phyloP scores from a whole-genome alignment of 768 basidiomycete species.

The Xerocomellus intermedius region DNA sequence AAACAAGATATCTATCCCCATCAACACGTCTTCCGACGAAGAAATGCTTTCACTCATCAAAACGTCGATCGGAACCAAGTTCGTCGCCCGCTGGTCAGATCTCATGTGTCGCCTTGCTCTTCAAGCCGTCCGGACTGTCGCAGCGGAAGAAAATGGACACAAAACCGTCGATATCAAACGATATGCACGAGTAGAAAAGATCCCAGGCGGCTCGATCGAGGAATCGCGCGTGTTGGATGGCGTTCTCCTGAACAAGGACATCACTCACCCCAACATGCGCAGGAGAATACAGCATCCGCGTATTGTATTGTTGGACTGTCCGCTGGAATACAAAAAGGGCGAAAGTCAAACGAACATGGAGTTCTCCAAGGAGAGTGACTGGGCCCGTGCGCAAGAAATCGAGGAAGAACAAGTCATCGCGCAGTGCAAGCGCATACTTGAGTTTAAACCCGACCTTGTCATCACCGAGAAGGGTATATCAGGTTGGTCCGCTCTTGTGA shows the following conservation, averaged over 20 bases:
- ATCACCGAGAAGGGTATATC: constrained; percentile 98
- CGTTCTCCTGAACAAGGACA: constrained; percentile 98
- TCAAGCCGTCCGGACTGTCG: constrained; percentile 87
- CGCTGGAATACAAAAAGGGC: constrained; percentile 98
- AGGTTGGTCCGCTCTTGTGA: constrained; percentile 47
- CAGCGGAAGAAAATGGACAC: constrained; percentile 69
- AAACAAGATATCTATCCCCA: constrained; percentile 83
- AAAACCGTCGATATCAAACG: constrained; percentile 98
- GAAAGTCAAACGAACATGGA: constrained; percentile 99
- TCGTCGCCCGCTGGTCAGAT: constrained; percentile 93
- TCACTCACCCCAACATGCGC: constrained; percentile 97
- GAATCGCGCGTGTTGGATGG: constrained; percentile 83
- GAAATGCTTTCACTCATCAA: constrained; percentile 98
- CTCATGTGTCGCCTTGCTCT: constrained; percentile 96
- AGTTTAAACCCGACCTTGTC: constrained; percentile 92
- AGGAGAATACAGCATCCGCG: constrained; percentile 86
- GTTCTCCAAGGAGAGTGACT: constrained; percentile 91
- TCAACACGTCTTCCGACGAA: constrained; percentile 78
- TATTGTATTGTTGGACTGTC: constrained; percentile 89
- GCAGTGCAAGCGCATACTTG: constrained; percentile 79
- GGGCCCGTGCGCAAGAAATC: constrained; percentile 87
- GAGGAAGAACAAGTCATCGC: constrained; percentile 96
- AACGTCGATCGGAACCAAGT: constrained; percentile 97
- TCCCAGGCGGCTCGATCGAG: constrained; percentile 98
- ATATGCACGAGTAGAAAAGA: constrained; percentile 95